phyloP scores from a whole-genome alignment of 352 stramenopile genomes.

The Blastocystis hominis region DNA sequence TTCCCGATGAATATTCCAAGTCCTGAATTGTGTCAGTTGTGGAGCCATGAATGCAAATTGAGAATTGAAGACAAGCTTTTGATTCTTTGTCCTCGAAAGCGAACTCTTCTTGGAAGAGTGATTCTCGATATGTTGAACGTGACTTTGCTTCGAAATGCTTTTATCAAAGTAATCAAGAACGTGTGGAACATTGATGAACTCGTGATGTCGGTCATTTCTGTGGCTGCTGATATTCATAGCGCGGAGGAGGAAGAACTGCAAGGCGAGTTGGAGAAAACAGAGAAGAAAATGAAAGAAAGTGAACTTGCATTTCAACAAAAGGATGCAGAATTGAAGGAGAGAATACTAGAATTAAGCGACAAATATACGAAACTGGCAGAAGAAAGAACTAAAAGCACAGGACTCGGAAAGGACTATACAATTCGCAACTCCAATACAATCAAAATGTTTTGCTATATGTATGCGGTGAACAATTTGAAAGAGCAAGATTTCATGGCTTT shows the following conservation, averaged over 20 bases:
- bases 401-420: neutral
- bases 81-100: conserved; percentile 9
- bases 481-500: neutral
- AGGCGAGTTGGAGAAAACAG: neutral
- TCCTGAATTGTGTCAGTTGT: neutral
- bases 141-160: neutral
- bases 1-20: no score
- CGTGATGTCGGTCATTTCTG: neutral
- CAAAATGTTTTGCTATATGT: neutral
- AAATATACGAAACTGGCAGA: neutral
- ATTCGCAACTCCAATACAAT: neutral
- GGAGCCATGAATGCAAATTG: neutral
- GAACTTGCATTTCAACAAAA: neutral
- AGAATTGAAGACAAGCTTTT: neutral
- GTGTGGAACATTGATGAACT: neutral
- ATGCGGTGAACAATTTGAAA: neutral
- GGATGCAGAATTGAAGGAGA: neutral
- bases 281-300: neutral
- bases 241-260: no score
- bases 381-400: neutral
- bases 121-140: neutral
- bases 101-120: neutral
- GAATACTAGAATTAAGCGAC: neutral
- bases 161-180: neutral
- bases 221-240: neutral